phyloP scores from a whole-genome alignment of 2,329 filamentous ascomycete species.

The Aplosporella prunicola region DNA sequence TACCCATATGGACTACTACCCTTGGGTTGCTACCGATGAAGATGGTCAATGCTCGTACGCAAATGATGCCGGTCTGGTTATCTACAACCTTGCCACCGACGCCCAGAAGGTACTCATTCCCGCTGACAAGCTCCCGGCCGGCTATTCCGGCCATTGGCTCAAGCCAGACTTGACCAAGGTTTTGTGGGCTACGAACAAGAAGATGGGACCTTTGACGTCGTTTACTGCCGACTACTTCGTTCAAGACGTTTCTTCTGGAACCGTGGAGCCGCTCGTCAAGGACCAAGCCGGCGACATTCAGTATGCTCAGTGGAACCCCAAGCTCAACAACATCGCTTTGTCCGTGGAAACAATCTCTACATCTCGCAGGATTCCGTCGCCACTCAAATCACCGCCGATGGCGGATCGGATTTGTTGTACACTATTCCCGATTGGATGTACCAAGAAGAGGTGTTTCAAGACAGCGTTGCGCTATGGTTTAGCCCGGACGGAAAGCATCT shows the following conservation, averaged over 20 bases:
- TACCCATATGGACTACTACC: constrained; percentile 40
- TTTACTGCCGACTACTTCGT: constrained; percentile 60
- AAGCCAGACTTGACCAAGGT: constrained; percentile 50
- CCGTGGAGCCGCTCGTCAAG: constrained; percentile 45
- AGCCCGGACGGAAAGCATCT: constrained; percentile 47
- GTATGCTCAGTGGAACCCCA: constrained; percentile 53
- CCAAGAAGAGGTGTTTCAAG: constrained; percentile 49
- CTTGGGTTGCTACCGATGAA: constrained; percentile 49
- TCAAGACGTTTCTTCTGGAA: constrained; percentile 50
- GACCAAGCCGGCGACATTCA: constrained; percentile 57
- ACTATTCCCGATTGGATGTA: constrained; percentile 58
- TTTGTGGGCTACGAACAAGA: constrained; percentile 55
- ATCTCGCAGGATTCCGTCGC: constrained; percentile 47
- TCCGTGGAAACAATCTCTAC: constrained; percentile 57
- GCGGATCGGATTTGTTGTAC: constrained; percentile 53
- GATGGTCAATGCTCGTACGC: constrained; percentile 54
- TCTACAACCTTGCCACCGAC: constrained; percentile 53
- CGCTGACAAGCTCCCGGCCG: constrained; percentile 47
- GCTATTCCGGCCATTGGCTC: constrained; percentile 51
- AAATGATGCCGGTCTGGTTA: constrained; percentile 43
- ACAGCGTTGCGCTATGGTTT: constrained; percentile 46
- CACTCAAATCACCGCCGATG: constrained; percentile 50
- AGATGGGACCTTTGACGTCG: constrained; percentile 59
- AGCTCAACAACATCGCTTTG: constrained; percentile 55
- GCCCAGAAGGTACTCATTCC: constrained; percentile 49